These are phyloP conservation scores for Nannizziopsis arthrosporioides DNA, from an alignment of 2,329 filamentous ascomycete species.

Conservation along the genomic window DNA sequence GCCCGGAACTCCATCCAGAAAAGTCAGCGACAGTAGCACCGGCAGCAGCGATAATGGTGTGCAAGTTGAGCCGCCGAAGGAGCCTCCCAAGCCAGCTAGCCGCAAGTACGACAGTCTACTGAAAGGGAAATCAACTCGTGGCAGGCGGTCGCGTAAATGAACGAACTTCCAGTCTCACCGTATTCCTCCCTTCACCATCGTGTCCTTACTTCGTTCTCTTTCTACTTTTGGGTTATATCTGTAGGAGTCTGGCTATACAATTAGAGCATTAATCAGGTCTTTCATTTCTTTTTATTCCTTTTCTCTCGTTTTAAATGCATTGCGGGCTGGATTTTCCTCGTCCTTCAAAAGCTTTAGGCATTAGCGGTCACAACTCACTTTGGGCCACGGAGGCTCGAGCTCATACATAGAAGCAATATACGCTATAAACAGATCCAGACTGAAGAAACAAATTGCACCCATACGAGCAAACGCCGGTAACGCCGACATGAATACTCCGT, in stretches of 20 bases:
- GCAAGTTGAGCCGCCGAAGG: conserved; percentile 3
- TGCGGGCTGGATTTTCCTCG: too few relatives aligned
- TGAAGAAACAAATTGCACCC: too few relatives aligned
- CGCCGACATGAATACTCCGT: too few relatives aligned
- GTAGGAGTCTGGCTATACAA: conserved; percentile 3
- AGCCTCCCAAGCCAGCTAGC: not conserved
- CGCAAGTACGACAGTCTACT: not conserved
- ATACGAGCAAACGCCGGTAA: too few relatives aligned
- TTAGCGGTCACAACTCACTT: too few relatives aligned
- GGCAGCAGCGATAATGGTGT: conserved; percentile 13
- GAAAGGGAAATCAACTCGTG: conserved; percentile 1
- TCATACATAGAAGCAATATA: too few relatives aligned
- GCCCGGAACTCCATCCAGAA: conserved; percentile 6
- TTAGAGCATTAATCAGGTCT: too few relatives aligned
- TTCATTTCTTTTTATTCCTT: not conserved
- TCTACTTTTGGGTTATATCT: conserved; percentile 8
- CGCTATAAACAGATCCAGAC: too few relatives aligned
- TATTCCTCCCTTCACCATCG: conserved; percentile 2
- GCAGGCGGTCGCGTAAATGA: conserved; percentile 7
- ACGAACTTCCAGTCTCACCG: not conserved
- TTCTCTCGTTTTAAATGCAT: not conserved
- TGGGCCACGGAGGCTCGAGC: too few relatives aligned
- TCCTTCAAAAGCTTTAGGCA: too few relatives aligned
- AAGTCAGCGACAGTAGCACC: conserved; percentile 7
- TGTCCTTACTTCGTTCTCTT: conserved; percentile 4